Base-by-base conservation (phyloP, 2,329 filamentous ascomycete genomes). In the Aspergillus sp. region DNA sequence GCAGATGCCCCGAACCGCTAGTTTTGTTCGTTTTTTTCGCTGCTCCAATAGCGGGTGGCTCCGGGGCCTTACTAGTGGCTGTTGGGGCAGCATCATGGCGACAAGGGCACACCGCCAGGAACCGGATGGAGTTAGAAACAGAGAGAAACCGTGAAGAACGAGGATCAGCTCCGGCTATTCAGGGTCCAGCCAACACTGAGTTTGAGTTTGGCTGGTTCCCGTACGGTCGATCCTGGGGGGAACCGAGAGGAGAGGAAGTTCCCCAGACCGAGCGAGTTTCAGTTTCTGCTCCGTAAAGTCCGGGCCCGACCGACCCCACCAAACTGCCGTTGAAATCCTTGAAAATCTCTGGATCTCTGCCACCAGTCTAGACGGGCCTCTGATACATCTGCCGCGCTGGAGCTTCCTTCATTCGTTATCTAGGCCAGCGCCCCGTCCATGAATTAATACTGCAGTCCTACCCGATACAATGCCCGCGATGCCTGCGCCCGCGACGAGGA, bases 401-500 rank as follows among this genome's bases (percentile, higher is more conserved):
- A 27, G 31, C 37, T 27, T 37, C n/a, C 3, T 7, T 40, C 11
- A 11, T 40, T 40, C 35, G 9, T n/a, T 7, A 37, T n/a, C 35
- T 7, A 7, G 33, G 9, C 31, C 31, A 12, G 11, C 37, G 8
- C 9, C 7, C 8, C 14, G 17, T 11, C 19, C 15, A 15, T 27
- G 21, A 11, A 41, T 27, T 40, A 7, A 7, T 44, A n/a, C 56
- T 51, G 56, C 56, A 58, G n/a, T 39, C 17, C 31, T 58, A 25
- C 40, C 51, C 56, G 51, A 54, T 23, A 43, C 23, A 31, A 81
- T 85, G 78, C 77, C 78, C 52, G 25, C 25, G 8, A 27, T 27
- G 27, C 27, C 27, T 11, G 27, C 27, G 78, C 77, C 78, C 52
- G 80, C 78, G 43, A 75, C 79, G 33, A 70, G 70, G 11, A 76